phyloP scores from a whole-genome alignment of 129 eudicot genomes.

The Scalesia atractyloides region DNA sequence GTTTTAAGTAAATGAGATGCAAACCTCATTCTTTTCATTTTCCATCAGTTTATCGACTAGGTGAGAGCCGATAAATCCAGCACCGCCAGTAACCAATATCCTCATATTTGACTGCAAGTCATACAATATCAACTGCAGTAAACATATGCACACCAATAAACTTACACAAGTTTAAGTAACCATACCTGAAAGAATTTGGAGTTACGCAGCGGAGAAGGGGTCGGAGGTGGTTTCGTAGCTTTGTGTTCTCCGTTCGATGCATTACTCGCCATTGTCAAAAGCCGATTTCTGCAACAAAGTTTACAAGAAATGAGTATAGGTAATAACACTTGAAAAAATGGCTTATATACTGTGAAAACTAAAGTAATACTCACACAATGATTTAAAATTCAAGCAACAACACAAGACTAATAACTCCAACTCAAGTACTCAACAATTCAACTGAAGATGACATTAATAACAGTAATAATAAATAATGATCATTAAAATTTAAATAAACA shows the following conservation, averaged over 20 bases:
- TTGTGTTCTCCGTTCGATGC: constrained; percentile 57
- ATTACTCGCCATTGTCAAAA: constrained; percentile 50
- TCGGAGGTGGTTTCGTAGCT: constrained; percentile 77
- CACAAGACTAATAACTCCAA: constrained; percentile 14
- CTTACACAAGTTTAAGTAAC: background rate
- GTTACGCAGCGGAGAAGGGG: constrained; percentile 82
- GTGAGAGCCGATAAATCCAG: constrained; percentile 98
- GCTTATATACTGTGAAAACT: background rate
- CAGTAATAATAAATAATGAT: constrained; percentile 11
- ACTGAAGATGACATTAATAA: constrained; percentile 14
- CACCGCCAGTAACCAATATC: constrained; percentile 93
- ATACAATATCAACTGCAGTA: background rate
- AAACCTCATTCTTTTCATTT: constrained; percentile 92
- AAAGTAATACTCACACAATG: background rate
- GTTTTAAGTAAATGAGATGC: no score
- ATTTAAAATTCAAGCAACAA: constrained; percentile 10
- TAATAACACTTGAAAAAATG: background rate
- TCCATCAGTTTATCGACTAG: constrained; percentile 84
- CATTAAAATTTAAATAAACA: constrained; percentile 10
- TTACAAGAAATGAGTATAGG: background rate
- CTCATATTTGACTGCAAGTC: constrained; percentile 85
- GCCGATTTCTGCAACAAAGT: constrained; percentile 24
- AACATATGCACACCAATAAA: constrained; percentile 9
- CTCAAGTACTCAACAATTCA: background rate
- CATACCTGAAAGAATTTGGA: constrained; percentile 82